Conservation (phyloP, 2,329 filamentous ascomycete species). For the Alternaria tenuissima region DNA sequence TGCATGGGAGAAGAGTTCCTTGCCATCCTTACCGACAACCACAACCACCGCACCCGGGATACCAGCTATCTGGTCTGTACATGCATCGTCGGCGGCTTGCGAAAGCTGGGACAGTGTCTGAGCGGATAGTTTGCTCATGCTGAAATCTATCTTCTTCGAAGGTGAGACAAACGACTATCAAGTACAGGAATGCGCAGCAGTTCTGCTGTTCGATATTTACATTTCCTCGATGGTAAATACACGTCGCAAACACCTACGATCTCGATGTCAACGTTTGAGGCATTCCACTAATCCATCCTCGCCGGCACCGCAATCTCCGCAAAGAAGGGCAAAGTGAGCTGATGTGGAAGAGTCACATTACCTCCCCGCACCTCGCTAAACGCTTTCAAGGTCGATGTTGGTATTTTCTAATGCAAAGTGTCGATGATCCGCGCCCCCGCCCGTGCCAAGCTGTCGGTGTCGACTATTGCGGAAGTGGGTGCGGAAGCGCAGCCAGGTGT, state of each 20-base stretch:
- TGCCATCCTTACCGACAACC: conserved; percentile 4
- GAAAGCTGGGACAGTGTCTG: not conserved
- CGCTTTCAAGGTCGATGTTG: not conserved
- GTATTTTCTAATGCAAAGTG: not conserved
- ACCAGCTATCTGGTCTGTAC: not conserved
- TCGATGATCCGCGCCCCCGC: not conserved
- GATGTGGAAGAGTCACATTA: not conserved
- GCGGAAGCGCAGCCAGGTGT: conserved; percentile 8
- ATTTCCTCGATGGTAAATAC: not conserved
- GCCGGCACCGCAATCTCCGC: conserved; percentile 4
- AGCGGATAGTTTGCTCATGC: not conserved
- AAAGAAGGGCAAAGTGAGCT: not conserved
- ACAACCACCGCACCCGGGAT: not conserved
- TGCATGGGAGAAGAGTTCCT: not conserved
- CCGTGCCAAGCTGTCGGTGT: conserved; percentile 1
- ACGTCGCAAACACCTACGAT: not conserved
- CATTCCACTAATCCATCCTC: not conserved
- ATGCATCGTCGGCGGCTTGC: not conserved
- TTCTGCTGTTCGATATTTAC: not conserved
- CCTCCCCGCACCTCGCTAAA: not conserved
- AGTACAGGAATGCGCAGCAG: not conserved
- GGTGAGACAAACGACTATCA: not conserved
- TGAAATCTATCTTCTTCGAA: not conserved
- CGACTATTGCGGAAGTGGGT: conserved; percentile 10
- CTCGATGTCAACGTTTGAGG: not conserved